Base-by-base conservation (phyloP, 495 filamentous ascomycete species). In the Xylaria grammica region DNA sequence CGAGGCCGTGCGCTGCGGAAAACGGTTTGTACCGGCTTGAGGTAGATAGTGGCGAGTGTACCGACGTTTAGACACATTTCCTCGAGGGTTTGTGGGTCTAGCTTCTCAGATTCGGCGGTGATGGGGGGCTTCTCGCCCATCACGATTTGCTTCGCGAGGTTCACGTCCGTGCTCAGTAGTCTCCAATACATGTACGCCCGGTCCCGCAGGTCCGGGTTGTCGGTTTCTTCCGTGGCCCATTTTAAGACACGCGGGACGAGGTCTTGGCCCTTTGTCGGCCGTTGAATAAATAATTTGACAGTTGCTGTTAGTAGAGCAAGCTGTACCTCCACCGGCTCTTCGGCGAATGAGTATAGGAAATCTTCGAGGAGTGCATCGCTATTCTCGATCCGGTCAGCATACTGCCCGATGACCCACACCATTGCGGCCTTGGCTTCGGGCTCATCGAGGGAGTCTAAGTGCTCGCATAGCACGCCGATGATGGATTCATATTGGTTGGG, bases 111-210 rank as follows among this genome's bases (percentile, higher is more conserved):
- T 74, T 98, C 96, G 48, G 95, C 95, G 3, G 92, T 97, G 80
- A 99, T 98, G 42, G 95, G 87, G 1, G 95, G 95, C 74, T 98
- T 98, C 68, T 96, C 90, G 64, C 94, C 94, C 94, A 98, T 97
- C 66, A 99, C 92, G 59, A 99, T 85, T 62, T 87, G 81, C 71
- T 92, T 94, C 9, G 95, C 95, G 0, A 88, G 86, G 19, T 90
- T 86, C 60, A 96, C 93, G 77, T 97, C 93, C 2, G 91, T 93
- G n/a, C 93, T 97, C 3, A 99, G 85, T 22, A 99, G 84, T 8
- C 95, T 90, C 95, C 95, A 99, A 81, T 99, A 99, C 92, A 99
- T 97, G 80, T 97, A 98, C 11, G 95, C 95, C 65, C 95, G 84
- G 72, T 99, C 95, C 46, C 95, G 85, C 32, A 99, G 87, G 72